Percentiles rank a stretch among this genome's conserved stretches.
These are phyloP conservation scores for Penicillium antarcticum DNA, from an alignment of 495 filamentous ascomycete genomes.

Conservation along the genomic window DNA sequence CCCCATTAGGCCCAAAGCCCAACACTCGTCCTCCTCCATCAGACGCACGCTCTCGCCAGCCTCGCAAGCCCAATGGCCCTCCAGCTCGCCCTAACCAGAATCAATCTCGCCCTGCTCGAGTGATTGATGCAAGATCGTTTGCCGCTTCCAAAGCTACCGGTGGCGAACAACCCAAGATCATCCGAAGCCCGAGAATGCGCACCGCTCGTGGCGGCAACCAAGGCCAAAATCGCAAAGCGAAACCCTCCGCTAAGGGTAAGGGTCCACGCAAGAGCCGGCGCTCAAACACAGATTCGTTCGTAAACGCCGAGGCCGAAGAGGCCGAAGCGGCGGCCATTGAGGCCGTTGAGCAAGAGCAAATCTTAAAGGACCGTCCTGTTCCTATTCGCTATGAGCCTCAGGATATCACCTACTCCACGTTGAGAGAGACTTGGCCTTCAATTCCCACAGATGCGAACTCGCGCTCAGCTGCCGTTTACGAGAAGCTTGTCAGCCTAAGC, in stretches of 20 bases:
- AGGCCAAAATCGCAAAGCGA: slow-evolving; percentile 19
- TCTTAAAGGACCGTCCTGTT: slow-evolving; percentile 25
- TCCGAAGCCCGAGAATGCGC: slow-evolving; percentile 30
- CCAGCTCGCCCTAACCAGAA: slow-evolving; percentile 18
- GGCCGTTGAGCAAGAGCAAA: slow-evolving; percentile 28
- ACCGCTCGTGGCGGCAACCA: slow-evolving; percentile 16
- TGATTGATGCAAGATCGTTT: slow-evolving; percentile 42
- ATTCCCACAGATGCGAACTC: slow-evolving; percentile 32
- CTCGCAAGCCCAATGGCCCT: slow-evolving; percentile 19
- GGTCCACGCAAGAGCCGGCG: slow-evolving; percentile 8
- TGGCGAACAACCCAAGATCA: slow-evolving; percentile 30
- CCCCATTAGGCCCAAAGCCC: not conserved
- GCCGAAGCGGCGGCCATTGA: slow-evolving; percentile 25
- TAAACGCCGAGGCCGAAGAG: slow-evolving; percentile 25
- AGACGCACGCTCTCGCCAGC: slow-evolving; percentile 4
- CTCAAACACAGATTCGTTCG: slow-evolving; percentile 5
- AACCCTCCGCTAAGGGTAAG: slow-evolving; percentile 3
- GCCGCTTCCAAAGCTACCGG: slow-evolving; percentile 26
- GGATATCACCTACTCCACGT: slow-evolving; percentile 21
- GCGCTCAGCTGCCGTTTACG: slow-evolving; percentile 29
- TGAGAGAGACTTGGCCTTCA: slow-evolving; percentile 44
- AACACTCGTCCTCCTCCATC: not conserved
- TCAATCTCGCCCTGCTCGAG: slow-evolving; percentile 26
- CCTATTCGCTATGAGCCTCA: slow-evolving; percentile 36
- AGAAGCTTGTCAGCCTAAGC: slow-evolving; percentile 35